phyloP scores from a whole-genome alignment of 2,329 filamentous ascomycete genomes.

The Cercospora sojina region DNA sequence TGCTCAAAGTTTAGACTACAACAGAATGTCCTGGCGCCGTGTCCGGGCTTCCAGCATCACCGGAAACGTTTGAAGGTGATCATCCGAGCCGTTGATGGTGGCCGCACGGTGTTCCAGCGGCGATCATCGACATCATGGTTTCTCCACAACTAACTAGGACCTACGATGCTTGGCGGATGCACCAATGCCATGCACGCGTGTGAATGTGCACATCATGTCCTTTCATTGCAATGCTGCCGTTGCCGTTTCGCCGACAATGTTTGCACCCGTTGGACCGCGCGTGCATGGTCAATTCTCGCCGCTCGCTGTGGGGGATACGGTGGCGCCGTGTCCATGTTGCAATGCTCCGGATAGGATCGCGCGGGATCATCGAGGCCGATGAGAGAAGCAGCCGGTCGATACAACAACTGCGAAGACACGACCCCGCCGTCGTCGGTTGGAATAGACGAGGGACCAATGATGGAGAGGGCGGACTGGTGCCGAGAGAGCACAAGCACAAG shows the following conservation, averaged over 20 bases:
- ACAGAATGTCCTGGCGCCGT: background rate
- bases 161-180: background rate
- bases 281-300: background rate
- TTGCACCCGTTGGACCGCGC: background rate
- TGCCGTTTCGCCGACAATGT: background rate
- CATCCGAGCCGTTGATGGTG: background rate
- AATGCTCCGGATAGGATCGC: background rate
- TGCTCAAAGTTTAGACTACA: background rate
- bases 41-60: background rate
- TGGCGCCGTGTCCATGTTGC: background rate
- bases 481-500: background rate
- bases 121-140: background rate
- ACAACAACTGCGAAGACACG: background rate
- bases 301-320: background rate
- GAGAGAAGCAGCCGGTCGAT: background rate
- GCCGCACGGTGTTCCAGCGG: background rate
- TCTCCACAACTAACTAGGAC: conserved; percentile 12
- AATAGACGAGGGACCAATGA: background rate
- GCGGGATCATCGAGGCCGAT: background rate
- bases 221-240: background rate
- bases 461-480: background rate
- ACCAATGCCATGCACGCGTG: background rate
- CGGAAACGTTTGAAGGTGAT: background rate
- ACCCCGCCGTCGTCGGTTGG: background rate
- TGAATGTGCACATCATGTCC: background rate